Conservation (phyloP, 106 monocot species). For the Dioscorea dumetorum region DNA sequence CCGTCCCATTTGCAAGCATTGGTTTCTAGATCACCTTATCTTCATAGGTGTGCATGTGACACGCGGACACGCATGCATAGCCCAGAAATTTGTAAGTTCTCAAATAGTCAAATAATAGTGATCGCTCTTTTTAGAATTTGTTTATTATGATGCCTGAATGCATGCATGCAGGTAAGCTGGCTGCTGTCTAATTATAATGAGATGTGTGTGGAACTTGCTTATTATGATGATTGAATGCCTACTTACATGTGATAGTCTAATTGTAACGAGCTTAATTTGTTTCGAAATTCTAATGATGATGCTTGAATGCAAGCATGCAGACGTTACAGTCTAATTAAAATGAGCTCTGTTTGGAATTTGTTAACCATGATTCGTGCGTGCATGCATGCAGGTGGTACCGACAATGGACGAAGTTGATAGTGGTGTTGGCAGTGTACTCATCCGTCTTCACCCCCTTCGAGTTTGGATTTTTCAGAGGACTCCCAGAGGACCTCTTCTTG, state of each 20-base stretch:
- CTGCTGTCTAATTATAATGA: too few species aligned
- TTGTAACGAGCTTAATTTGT: neutral
- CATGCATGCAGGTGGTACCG: constrained; percentile 39
- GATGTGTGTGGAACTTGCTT: neutral
- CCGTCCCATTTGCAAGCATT: too few species aligned
- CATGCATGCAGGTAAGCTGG: constrained; percentile 36
- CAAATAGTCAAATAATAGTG: neutral
- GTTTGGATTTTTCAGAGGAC: constrained; percentile 93
- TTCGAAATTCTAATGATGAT: neutral
- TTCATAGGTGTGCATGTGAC: too few species aligned
- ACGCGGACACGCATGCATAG: too few species aligned
- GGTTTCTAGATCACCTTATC: too few species aligned
- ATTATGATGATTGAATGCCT: neutral
- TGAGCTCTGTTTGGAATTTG: neutral
- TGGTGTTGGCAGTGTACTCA: constrained; percentile 77
- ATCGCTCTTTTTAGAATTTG: neutral
- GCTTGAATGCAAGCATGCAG: neutral
- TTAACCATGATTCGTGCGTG: neutral
- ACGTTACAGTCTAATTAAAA: constrained; percentile 1
- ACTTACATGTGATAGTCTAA: neutral
- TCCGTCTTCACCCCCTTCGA: constrained; percentile 94
- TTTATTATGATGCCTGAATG: neutral
- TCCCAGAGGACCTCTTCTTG: constrained; percentile 58
- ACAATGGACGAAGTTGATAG: constrained; percentile 63
- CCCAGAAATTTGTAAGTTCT: too few species aligned